These are phyloP conservation scores for Dioszegia hungarica DNA, from an alignment of 768 basidiomycete genomes.

Conservation along the genomic window DNA sequence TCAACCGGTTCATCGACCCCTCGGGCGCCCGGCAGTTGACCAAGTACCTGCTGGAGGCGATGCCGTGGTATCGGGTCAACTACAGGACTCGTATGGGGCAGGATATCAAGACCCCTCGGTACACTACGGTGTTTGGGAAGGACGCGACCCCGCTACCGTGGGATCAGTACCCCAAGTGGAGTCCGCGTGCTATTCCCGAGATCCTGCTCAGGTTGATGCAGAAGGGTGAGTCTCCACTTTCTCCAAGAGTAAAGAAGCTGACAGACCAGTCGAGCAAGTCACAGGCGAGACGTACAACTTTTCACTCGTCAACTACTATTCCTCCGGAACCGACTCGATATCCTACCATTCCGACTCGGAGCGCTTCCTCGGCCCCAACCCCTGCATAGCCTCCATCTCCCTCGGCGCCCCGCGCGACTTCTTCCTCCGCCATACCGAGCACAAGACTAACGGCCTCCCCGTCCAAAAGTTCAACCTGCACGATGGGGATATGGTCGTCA, in stretches of 20 bases:
- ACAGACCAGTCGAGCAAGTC: constrained; percentile 34
- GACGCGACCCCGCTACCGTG: constrained; percentile 30
- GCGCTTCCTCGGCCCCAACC: constrained; percentile 45
- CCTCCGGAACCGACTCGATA: constrained; percentile 44
- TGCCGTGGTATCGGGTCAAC: constrained; percentile 46
- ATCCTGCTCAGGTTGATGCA: constrained; percentile 36
- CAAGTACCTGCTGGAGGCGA: constrained; percentile 32
- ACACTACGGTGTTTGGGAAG: constrained; percentile 47
- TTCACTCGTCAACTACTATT: constrained; percentile 46
- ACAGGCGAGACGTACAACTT: constrained; percentile 47
- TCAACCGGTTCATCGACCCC: constrained; percentile 37
- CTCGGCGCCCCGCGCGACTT: constrained; percentile 45
- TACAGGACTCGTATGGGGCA: constrained; percentile 35
- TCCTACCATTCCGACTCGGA: constrained; percentile 47
- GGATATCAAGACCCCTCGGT: constrained; percentile 42
- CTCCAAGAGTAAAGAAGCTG: neutral
- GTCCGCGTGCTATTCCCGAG: constrained; percentile 43
- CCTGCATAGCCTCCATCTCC: constrained; percentile 47
- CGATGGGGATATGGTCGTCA: constrained; percentile 46
- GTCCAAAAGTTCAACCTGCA: constrained; percentile 40
- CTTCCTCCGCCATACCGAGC: constrained; percentile 41
- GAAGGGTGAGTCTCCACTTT: constrained; percentile 19
- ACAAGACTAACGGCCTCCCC: constrained; percentile 22
- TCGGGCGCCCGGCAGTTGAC: constrained; percentile 18
- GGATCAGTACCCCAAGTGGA: constrained; percentile 37